These are phyloP conservation scores for Centella asiatica DNA, from an alignment of 129 eudicot species.

Conservation along the genomic window DNA sequence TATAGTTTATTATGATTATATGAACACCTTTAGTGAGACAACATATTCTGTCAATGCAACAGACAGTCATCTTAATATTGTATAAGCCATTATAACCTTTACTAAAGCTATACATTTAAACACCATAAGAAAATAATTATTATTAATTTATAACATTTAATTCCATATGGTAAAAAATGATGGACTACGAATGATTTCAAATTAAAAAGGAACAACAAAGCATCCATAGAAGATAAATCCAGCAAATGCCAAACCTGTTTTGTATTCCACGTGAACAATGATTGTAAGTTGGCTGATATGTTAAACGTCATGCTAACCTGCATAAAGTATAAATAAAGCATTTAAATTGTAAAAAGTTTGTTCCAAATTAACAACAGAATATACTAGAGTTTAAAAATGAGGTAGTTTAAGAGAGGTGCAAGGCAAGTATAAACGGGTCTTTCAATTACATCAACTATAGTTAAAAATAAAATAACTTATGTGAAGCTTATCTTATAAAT, in stretches of 20 bases:
- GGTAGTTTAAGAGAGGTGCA: too few species aligned
- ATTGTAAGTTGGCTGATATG: slow-evolving; percentile 71
- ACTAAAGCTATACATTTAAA: background rate
- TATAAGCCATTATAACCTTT: background rate
- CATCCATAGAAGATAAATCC: slow-evolving; percentile 3
- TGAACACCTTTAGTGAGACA: background rate
- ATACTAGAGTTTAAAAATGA: too few species aligned
- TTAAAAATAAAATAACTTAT: too few species aligned
- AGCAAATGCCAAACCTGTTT: slow-evolving; percentile 54
- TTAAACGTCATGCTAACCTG: slow-evolving; percentile 85
- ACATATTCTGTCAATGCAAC: background rate
- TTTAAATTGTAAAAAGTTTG: background rate
- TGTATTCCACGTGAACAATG: slow-evolving; percentile 97
- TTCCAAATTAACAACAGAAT: slow-evolving; percentile 1
- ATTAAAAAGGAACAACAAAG: slow-evolving; percentile 7
- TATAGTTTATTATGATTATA: background rate
- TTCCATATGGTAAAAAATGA: too few species aligned
- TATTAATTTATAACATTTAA: background rate
- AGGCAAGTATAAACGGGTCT: too few species aligned
- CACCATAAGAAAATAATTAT: background rate
- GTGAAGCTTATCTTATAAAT: too few species aligned
- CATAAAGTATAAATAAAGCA: slow-evolving; percentile 8
- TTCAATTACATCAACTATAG: too few species aligned
- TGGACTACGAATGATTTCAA: too few species aligned
- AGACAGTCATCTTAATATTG: background rate